Conservation (phyloP, 176 grass and related monocot genomes). For the Ensete glaucum region DNA sequence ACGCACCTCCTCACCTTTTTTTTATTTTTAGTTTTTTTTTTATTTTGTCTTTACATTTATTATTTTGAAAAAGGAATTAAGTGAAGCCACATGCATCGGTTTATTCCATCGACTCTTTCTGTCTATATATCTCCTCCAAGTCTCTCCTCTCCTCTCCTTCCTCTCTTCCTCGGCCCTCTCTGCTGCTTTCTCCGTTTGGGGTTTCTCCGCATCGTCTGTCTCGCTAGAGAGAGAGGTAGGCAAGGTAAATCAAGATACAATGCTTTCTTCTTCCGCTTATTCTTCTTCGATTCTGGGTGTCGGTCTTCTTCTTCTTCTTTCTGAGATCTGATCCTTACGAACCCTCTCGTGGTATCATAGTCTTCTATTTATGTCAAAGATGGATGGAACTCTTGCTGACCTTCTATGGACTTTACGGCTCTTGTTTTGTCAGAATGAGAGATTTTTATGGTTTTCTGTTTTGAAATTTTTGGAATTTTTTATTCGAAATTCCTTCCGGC, state of each 20-base stretch:
- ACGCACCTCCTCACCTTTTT: background rate
- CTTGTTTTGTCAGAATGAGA: background rate
- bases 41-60: background rate
- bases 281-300: background rate
- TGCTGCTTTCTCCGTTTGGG: background rate
- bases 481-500: background rate
- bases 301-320: background rate
- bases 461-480: background rate
- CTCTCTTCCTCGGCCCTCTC: background rate
- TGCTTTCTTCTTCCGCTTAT: background rate
- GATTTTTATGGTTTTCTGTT: background rate
- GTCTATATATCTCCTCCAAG: background rate
- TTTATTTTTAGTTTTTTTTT: background rate
- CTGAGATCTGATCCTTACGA: background rate
- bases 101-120: background rate
- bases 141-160: background rate
- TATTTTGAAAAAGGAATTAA: too few species aligned
- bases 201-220: background rate
- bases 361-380: background rate
- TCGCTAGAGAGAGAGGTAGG: background rate
- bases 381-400: background rate
- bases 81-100: too few species aligned
- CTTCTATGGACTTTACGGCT: background rate
- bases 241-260: background rate
- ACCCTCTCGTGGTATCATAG: background rate